Evolutionary conservation across 805 yeast species (phyloP).

Genomic region (Candida sakaeoensis): DNA sequence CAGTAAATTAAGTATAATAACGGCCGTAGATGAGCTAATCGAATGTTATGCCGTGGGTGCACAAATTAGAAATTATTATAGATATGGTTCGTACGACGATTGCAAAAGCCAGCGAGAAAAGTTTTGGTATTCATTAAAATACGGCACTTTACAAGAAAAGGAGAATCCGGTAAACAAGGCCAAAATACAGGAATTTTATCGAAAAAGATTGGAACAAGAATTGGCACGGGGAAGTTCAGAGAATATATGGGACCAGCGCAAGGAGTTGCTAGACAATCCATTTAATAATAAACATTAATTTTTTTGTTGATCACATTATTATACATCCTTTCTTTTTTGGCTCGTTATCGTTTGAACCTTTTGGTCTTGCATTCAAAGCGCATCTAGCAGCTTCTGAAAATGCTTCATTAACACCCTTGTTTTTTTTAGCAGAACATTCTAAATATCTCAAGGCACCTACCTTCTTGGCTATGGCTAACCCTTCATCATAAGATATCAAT

Average conservation of each 20-base stretch:
- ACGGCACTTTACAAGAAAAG: conserved; percentile 33
- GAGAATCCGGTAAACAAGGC: conserved; percentile 26
- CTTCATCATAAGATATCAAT: conserved; percentile 86
- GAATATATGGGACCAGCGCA: conserved; percentile 70
- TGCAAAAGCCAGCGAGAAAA: conserved; percentile 71
- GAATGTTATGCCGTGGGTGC: conserved; percentile 91
- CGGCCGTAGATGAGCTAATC: conserved; percentile 83
- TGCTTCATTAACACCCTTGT: conserved; percentile 98
- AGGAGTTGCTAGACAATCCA: conserved; percentile 32
- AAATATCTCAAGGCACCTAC: conserved; percentile 92
- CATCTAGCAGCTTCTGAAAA: conserved; percentile 98
- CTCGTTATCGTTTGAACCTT: conserved; percentile 57
- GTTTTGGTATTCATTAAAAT: conserved; percentile 73
- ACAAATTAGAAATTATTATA: conserved; percentile 75
- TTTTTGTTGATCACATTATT: conserved; percentile 28
- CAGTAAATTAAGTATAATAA: conserved; percentile 41
- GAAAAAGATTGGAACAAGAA: conserved; percentile 55
- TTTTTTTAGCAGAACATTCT: conserved; percentile 95
- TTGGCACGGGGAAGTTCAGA: conserved; percentile 72
- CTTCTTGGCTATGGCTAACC: conserved; percentile 84
- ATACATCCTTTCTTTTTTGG: conserved; percentile 39
- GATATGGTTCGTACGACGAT: conserved; percentile 73
- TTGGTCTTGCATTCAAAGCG: conserved; percentile 85
- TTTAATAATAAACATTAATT: conserved; percentile 23
- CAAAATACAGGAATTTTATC: conserved; percentile 67